A percentile compares a stretch with the other conserved stretches of the same genome.
Evolutionary conservation across 2,329 filamentous ascomycete genomes (phyloP).

Genomic region (Monilinia fructigena): DNA sequence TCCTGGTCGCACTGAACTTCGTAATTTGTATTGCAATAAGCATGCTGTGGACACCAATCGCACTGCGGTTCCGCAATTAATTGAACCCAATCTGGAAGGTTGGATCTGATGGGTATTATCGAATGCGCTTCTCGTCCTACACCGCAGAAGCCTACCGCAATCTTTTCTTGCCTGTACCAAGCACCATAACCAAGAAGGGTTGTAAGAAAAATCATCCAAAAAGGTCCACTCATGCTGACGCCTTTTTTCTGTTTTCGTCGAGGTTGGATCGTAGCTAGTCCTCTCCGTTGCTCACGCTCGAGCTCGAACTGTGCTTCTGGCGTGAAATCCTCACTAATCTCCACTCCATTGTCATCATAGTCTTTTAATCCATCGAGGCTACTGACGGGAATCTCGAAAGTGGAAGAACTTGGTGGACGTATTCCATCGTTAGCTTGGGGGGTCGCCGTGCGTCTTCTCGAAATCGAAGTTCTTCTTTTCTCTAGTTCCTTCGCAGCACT

Average conservation of each 20-base stretch:
- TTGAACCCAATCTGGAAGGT: conserved; percentile 69
- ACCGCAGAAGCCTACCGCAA: conserved; percentile 94
- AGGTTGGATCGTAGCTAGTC: conserved; percentile 48
- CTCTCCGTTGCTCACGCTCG: conserved; percentile 62
- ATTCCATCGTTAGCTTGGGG: conserved; percentile 51
- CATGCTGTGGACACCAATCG: conserved; percentile 86
- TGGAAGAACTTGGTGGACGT: conserved; percentile 54
- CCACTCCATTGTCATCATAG: conserved; percentile 49
- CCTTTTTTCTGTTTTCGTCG: conserved; percentile 47
- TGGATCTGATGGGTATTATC: conserved; percentile 51
- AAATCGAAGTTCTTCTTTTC: conserved; percentile 41
- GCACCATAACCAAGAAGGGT: conserved; percentile 70
- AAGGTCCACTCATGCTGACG: conserved; percentile 58
- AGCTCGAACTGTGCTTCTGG: conserved; percentile 84
- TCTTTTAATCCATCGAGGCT: conserved; percentile 44
- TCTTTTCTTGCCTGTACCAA: conserved; percentile 92
- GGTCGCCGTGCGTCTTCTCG: conserved; percentile 52
- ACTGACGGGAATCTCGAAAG: conserved; percentile 57
- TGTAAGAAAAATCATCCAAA: conserved; percentile 69
- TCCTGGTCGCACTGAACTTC: conserved; percentile 79
- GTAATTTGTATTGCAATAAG: conserved; percentile 79
- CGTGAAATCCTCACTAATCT: conserved; percentile 88
- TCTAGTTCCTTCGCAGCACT: conserved; percentile 44
- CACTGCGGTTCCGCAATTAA: conserved; percentile 75
- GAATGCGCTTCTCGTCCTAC: conserved; percentile 63